phyloP scores from a whole-genome alignment of 306 rosid genomes.

The Lathyrus tuberosus region DNA sequence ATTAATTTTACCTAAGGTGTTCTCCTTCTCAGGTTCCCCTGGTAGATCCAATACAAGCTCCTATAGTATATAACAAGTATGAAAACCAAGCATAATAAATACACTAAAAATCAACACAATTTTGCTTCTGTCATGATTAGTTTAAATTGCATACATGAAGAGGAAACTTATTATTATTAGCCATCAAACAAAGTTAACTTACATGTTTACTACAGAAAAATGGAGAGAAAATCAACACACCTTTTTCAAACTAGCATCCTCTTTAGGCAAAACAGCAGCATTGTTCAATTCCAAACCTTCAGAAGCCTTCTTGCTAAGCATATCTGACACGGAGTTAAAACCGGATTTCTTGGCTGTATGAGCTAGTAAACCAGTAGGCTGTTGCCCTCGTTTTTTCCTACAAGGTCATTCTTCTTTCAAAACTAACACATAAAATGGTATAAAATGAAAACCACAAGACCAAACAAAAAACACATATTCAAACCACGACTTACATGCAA shows the following conservation, averaged over 20 bases:
- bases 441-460: not conserved
- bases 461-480: not conserved
- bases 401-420: conserved; percentile 18
- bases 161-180: conserved; percentile 7
- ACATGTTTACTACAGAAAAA: not conserved
- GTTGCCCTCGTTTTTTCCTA: conserved; percentile 71
- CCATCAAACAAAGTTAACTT: conserved; percentile 19
- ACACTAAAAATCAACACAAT: not conserved
- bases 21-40: conserved; percentile 53
- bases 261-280: conserved; percentile 29
- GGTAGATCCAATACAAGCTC: conserved; percentile 24
- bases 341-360: conserved; percentile 64
- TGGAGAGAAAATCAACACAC: conserved; percentile 34
- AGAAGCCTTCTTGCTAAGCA: conserved; percentile 41
- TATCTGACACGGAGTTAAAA: conserved; percentile 61
- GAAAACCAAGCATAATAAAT: not conserved
- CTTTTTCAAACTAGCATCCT: conserved; percentile 33
- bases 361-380: conserved; percentile 66
- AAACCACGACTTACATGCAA: conserved; percentile 57
- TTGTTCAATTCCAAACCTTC: not conserved
- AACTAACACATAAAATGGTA: conserved; percentile 3
- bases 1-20: conserved; percentile 34
- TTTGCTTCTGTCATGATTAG: conserved; percentile 9
- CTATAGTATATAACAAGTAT: conserved; percentile 29
- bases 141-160: not conserved